These are phyloP conservation scores for Avena atlantica DNA, from an alignment of 176 grass and related monocot genomes.

Conservation along the genomic window DNA sequence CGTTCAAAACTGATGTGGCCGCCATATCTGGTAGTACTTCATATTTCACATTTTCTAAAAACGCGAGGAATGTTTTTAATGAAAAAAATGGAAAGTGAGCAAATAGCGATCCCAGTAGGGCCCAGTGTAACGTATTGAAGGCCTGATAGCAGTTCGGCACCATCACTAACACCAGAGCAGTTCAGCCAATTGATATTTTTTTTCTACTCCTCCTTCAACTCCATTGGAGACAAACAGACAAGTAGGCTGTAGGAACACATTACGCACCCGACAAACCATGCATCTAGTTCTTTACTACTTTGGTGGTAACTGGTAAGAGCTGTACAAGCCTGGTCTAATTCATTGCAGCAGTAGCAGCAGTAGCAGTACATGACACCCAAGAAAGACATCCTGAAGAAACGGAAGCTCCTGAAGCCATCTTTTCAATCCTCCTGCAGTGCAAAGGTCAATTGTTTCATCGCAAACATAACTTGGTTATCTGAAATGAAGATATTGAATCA, in stretches of 20 bases:
- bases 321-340: not conserved
- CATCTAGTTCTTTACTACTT: not conserved
- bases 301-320: not conserved
- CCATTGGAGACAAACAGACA: not conserved
- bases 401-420: not conserved
- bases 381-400: not conserved
- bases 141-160: not conserved
- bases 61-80: too few relatives aligned
- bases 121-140: not conserved
- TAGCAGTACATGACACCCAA: not conserved
- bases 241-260: not conserved
- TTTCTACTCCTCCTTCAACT: not conserved
- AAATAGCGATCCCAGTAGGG: not conserved
- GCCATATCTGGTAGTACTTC: too few relatives aligned
- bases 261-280: not conserved
- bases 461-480: not conserved
- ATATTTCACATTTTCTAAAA: too few relatives aligned
- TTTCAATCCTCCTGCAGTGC: not conserved
- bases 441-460: not conserved
- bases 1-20: too few relatives aligned
- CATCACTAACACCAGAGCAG: too few relatives aligned
- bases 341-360: not conserved
- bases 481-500: not conserved
- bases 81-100: not conserved
- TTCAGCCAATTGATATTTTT: not conserved